A percentile compares a stretch with the other conserved stretches of the same genome.
Evolutionary conservation across 805 yeast genomes (phyloP).

Genomic region (Ogataea haglerorum): DNA sequence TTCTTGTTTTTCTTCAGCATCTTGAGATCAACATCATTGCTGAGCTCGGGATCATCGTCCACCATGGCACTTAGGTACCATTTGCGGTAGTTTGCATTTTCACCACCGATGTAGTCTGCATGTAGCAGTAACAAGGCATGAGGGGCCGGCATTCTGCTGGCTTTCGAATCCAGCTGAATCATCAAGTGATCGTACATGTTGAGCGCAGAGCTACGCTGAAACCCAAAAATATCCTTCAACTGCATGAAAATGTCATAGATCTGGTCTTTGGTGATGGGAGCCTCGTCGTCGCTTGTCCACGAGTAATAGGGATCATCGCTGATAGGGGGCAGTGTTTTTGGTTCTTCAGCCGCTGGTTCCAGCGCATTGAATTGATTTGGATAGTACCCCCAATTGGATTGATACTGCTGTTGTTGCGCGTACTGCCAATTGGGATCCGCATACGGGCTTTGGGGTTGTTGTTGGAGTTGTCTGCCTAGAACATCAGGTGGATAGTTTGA

Average conservation of each 20-base stretch:
- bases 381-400: conserved; percentile 10
- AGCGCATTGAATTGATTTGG: conserved; percentile 8
- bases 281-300: conserved; percentile 58
- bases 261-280: conserved; percentile 67
- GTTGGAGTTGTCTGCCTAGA: conserved; percentile 9
- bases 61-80: conserved; percentile 91
- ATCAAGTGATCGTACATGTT: conserved; percentile 82
- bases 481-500: conserved; percentile 16
- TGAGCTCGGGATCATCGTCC: conserved; percentile 62
- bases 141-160: conserved; percentile 71
- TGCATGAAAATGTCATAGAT: conserved; percentile 59
- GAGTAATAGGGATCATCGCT: conserved; percentile 47
- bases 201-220: conserved; percentile 71
- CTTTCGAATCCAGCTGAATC: conserved; percentile 80
- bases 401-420: conserved; percentile 15
- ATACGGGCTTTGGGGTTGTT: conserved; percentile 8
- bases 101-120: conserved; percentile 91
- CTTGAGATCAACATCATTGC: conserved; percentile 61
- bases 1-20: conserved; percentile 58
- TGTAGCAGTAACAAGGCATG: conserved; percentile 75
- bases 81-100: conserved; percentile 76
- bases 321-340: conserved; percentile 14
- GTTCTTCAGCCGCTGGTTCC: conserved; percentile 14
- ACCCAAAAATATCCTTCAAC: conserved; percentile 68
- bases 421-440: conserved; percentile 19